Percentiles rank a stretch among this genome's conserved stretches.
Evolutionary conservation across 495 filamentous ascomycete species (phyloP).

Genomic region (Chaetomium tenue): DNA sequence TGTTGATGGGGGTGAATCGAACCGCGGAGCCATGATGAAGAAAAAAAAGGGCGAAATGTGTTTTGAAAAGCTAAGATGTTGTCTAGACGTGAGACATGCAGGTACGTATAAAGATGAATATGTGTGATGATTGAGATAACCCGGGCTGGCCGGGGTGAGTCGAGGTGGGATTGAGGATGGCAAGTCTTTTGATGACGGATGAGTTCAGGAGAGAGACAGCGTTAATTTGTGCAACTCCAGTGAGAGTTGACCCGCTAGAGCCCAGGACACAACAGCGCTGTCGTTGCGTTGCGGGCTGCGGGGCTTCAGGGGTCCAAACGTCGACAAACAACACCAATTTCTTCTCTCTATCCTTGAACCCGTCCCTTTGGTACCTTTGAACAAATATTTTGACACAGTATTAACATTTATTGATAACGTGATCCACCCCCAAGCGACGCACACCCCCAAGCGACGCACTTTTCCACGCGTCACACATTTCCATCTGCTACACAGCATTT

Average conservation of each 20-base stretch:
- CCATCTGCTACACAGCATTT: too few species aligned
- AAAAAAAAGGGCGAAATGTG: neutral
- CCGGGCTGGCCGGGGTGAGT: neutral
- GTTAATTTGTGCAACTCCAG: neutral
- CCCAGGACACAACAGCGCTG: neutral
- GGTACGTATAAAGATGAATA: neutral
- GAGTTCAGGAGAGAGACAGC: neutral
- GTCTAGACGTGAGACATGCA: neutral
- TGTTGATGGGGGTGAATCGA: constrained; percentile 27
- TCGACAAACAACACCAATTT: neutral
- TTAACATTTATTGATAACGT: neutral
- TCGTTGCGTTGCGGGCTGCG: constrained; percentile 1
- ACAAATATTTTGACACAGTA: neutral
- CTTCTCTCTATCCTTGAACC: too few species aligned
- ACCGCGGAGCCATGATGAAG: constrained; percentile 22
- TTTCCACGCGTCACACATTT: too few species aligned
- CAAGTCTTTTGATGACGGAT: neutral
- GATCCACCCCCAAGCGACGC: too few species aligned
- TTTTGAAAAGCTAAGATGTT: neutral
- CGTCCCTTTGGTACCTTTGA: too few species aligned
- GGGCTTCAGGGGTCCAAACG: neutral
- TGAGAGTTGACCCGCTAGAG: neutral
- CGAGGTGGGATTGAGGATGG: neutral
- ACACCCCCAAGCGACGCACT: too few species aligned
- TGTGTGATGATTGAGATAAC: too few species aligned